These are phyloP conservation scores for Phaeosphaeria sp. DNA, from an alignment of 2,329 filamentous ascomycete species.

Conservation along the genomic window DNA sequence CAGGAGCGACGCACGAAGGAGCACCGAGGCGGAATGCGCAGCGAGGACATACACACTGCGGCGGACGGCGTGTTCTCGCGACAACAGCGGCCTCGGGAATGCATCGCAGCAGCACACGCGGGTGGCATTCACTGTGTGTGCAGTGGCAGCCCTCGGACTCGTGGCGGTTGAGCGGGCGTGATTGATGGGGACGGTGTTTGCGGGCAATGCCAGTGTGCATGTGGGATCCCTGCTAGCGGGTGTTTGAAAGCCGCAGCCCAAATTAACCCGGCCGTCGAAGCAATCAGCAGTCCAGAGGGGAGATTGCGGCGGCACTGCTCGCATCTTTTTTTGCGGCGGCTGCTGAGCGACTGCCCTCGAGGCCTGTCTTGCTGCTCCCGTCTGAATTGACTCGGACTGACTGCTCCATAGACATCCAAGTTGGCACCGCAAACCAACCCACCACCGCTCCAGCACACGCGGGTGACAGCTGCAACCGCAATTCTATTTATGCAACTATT, in stretches of 20 bases:
- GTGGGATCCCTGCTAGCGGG: slow-evolving; percentile 18
- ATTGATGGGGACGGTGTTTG: slow-evolving; percentile 1
- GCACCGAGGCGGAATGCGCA: not conserved
- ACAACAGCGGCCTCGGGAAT: not conserved
- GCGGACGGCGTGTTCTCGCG: not conserved
- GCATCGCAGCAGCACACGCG: not conserved
- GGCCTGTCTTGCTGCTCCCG: not conserved
- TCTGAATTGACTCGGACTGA: not conserved
- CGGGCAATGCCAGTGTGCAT: slow-evolving; percentile 7
- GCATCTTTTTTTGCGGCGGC: not conserved
- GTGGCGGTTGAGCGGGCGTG: not conserved
- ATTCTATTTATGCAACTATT: slow-evolving; percentile 36
- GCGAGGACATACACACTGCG: not conserved
- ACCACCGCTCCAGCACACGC: not conserved
- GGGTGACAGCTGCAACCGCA: slow-evolving; percentile 1
- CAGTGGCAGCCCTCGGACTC: not conserved
- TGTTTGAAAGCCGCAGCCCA: slow-evolving; percentile 27
- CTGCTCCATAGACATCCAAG: not conserved
- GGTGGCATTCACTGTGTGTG: not conserved
- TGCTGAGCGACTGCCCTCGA: not conserved
- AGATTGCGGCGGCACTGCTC: not conserved
- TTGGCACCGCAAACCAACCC: no score
- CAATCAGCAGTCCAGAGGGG: not conserved
- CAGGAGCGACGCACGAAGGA: slow-evolving; percentile 6
- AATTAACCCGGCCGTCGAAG: slow-evolving; percentile 17